Percentiles rank a stretch among this genome's conserved stretches.
Conservation (phyloP, 306 rosid genomes). For the Glycine tomentella region DNA sequence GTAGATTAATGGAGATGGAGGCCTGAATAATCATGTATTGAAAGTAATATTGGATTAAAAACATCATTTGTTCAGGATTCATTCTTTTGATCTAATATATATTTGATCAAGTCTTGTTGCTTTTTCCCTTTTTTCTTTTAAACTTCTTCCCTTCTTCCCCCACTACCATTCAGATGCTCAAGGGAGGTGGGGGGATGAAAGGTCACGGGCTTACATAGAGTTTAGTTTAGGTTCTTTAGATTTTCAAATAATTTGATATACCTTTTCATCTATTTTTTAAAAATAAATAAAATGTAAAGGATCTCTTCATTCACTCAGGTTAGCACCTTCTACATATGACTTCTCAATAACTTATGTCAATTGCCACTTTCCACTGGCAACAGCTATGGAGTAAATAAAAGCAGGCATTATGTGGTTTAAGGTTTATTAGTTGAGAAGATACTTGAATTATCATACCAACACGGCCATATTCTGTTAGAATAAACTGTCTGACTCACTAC, state of each 20-base stretch:
- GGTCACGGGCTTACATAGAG: background rate
- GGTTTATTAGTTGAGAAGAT: constrained; percentile 7
- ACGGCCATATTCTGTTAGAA: background rate
- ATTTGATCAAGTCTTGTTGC: background rate
- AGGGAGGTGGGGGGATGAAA: background rate
- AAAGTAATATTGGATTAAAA: background rate
- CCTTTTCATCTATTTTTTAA: background rate
- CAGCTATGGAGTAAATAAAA: constrained; percentile 10
- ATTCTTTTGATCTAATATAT: background rate
- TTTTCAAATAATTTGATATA: background rate
- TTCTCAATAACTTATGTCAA: background rate
- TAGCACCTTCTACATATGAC: constrained; percentile 3
- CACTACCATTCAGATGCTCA: background rate
- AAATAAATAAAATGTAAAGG: background rate
- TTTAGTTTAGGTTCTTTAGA: background rate
- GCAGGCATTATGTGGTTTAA: constrained; percentile 3
- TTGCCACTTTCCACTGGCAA: background rate
- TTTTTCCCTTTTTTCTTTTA: background rate
- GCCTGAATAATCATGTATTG: background rate
- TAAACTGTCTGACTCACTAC: background rate
- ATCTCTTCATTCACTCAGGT: constrained; percentile 18
- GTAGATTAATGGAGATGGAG: constrained; percentile 21
- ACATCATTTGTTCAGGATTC: constrained; percentile 6
- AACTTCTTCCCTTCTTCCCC: background rate
- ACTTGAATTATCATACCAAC: background rate